Evolutionary conservation across 257 asterid species (phyloP).

Genomic region (Datura wrightii): DNA sequence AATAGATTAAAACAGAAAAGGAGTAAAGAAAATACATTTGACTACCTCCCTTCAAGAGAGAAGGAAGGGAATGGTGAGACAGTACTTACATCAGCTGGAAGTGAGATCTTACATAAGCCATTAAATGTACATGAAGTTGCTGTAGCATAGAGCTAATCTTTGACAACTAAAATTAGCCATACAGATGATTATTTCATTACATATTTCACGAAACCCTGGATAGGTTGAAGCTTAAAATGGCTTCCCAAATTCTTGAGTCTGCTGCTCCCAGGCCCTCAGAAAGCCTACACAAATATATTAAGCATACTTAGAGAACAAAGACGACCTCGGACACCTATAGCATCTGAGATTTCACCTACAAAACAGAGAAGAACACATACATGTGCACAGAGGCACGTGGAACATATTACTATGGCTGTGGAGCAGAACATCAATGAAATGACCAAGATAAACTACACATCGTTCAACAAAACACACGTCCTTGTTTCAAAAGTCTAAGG

Average conservation of each 20-base stretch:
- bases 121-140: conserved; percentile 2
- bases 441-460: neutral
- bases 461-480: neutral
- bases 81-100: neutral
- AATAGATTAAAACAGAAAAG: neutral
- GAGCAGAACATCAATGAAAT: neutral
- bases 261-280: conserved; percentile 63
- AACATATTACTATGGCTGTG: neutral
- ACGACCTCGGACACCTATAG: neutral
- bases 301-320: conserved; percentile 29
- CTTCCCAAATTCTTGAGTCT: conserved; percentile 55
- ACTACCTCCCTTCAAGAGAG: neutral
- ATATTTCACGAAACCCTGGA: conserved; percentile 1
- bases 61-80: neutral
- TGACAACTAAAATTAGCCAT: conserved; percentile 12
- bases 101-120: conserved; percentile 18
- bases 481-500: neutral
- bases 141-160: neutral
- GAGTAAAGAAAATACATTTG: neutral
- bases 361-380: neutral
- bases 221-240: conserved; percentile 48
- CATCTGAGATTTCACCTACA: neutral
- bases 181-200: neutral
- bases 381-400: neutral
- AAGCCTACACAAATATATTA: conserved; percentile 46